Conservation (phyloP, 164 flowering plant species). For the Piper betle region DNA sequence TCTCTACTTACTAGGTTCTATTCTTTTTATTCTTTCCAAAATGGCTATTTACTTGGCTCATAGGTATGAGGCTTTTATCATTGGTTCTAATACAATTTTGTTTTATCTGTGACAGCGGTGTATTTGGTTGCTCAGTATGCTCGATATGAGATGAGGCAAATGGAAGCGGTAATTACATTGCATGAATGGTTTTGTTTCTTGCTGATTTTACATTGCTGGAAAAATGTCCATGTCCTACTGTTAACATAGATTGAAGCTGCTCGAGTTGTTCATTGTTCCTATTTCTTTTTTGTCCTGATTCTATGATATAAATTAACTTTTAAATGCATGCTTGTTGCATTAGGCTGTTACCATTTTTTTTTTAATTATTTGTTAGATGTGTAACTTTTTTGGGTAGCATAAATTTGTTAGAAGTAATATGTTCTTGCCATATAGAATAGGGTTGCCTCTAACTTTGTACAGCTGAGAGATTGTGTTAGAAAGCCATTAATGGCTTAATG, state of each 20-base stretch:
- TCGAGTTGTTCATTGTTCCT: not conserved
- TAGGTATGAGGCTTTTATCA: not conserved
- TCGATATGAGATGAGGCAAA: slow-evolving; percentile 62
- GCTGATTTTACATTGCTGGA: not conserved
- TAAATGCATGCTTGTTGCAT: too few relatives aligned
- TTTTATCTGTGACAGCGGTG: slow-evolving; percentile 47
- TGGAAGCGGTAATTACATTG: slow-evolving; percentile 60
- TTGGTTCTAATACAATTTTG: not conserved
- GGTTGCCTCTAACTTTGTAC: too few relatives aligned
- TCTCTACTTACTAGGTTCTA: not conserved
- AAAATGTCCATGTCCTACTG: too few relatives aligned
- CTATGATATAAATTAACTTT: too few relatives aligned
- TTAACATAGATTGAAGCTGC: not conserved
- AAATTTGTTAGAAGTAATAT: not conserved
- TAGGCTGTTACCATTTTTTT: too few relatives aligned
- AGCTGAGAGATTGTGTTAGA: too few relatives aligned
- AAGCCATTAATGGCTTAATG: too few relatives aligned
- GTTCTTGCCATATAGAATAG: too few relatives aligned
- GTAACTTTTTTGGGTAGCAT: too few relatives aligned
- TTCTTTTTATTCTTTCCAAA: not conserved
- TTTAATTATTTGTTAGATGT: too few relatives aligned
- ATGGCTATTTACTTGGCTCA: not conserved
- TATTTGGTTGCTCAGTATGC: slow-evolving; percentile 89
- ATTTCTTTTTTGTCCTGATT: too few relatives aligned
- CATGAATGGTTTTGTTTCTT: slow-evolving; percentile 1